phyloP scores from a whole-genome alignment of 768 basidiomycete species.

The Tylopilus cervinicoccineus region DNA sequence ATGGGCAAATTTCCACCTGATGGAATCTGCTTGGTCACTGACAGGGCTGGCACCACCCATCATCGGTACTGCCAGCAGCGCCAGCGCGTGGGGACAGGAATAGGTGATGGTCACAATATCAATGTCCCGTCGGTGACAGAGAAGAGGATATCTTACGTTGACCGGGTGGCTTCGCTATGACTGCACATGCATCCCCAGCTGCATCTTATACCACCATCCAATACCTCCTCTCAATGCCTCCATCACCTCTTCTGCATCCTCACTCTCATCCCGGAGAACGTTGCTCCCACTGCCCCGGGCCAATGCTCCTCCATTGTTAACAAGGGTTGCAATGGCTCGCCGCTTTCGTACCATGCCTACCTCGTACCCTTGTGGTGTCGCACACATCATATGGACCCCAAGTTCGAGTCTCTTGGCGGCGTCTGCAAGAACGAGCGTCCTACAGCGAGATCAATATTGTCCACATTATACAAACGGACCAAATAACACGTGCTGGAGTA shows the following conservation, averaged over 20 bases:
- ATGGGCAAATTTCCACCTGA: too few relatives aligned
- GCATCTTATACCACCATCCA: constrained; percentile 6
- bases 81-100: too few relatives aligned
- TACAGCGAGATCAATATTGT: constrained; percentile 17
- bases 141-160: too few relatives aligned
- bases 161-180: too few relatives aligned
- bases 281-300: neutral
- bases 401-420: constrained; percentile 49
- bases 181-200: too few relatives aligned
- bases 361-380: constrained; percentile 48
- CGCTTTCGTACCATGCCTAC: constrained; percentile 32
- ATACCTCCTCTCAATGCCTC: constrained; percentile 3
- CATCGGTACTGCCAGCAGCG: too few relatives aligned
- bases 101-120: too few relatives aligned
- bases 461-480: neutral
- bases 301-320: neutral
- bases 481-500: neutral
- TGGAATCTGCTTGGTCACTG: too few relatives aligned
- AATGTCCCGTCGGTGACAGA: too few relatives aligned
- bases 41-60: too few relatives aligned
- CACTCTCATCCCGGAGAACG: neutral
- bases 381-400: constrained; percentile 43
- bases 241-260: constrained; percentile 12
- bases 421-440: constrained; percentile 38
- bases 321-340: constrained; percentile 34